Percentiles rank a stretch among this genome's conserved stretches.
These are phyloP conservation scores for Prinsepia uniflora DNA, from an alignment of 306 rosid species.

Conservation along the genomic window DNA sequence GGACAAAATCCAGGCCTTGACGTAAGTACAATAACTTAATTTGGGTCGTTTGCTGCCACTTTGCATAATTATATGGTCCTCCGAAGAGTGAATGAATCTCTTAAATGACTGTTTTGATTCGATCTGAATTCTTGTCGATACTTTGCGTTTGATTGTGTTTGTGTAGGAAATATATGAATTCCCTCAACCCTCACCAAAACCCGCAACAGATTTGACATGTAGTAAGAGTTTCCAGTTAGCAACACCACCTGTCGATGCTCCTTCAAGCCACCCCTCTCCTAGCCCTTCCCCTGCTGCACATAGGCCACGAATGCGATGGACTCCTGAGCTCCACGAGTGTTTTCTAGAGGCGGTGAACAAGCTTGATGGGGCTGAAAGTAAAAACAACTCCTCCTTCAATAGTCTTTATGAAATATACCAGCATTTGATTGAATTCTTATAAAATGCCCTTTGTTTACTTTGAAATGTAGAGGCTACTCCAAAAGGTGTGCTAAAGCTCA, in stretches of 20 bases:
- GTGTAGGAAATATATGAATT: constrained; percentile 34
- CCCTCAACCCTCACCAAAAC: constrained; percentile 25
- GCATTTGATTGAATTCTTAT: background rate
- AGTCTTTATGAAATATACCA: background rate
- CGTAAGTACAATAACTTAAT: constrained; percentile 23
- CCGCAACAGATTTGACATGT: constrained; percentile 15
- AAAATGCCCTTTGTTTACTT: background rate
- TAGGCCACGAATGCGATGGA: constrained; percentile 44
- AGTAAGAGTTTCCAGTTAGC: constrained; percentile 6
- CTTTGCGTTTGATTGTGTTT: background rate
- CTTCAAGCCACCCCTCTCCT: constrained; percentile 28
- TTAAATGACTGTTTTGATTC: background rate
- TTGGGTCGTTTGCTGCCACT: background rate
- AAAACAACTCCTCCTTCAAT: background rate
- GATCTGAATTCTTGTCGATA: too few relatives aligned
- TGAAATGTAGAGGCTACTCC: constrained; percentile 46
- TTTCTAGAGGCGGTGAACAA: constrained; percentile 38
- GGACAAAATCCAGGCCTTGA: constrained; percentile 40
- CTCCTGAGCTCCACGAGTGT: constrained; percentile 39
- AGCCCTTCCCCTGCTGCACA: constrained; percentile 24
- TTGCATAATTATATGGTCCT: background rate
- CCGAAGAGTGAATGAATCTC: background rate
- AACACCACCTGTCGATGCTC: constrained; percentile 25
- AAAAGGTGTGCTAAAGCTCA: constrained; percentile 35
- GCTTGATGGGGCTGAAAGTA: constrained; percentile 48